Evolutionary conservation across 2,329 filamentous ascomycete species (phyloP).

Genomic region (Xylaria digitata): DNA sequence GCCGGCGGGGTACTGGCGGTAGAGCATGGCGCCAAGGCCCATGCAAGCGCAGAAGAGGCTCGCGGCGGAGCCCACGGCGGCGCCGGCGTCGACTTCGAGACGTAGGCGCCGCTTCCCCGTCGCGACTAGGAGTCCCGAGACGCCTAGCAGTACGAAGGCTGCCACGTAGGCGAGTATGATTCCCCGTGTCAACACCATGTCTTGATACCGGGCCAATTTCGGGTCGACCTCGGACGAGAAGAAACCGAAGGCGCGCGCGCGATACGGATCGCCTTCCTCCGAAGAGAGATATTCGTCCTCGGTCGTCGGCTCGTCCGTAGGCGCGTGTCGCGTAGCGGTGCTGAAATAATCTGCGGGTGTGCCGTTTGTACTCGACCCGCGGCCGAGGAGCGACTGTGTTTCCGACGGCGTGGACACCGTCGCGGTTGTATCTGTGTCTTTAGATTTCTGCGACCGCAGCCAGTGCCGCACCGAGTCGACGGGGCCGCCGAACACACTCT

Average conservation of each 20-base stretch:
- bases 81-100: slow-evolving; percentile 79
- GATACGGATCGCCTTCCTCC: slow-evolving; percentile 20
- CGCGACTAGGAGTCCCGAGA: slow-evolving; percentile 72
- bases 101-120: slow-evolving; percentile 75
- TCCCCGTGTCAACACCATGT: slow-evolving; percentile 65
- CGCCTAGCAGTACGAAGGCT: slow-evolving; percentile 71
- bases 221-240: slow-evolving; percentile 61
- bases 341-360: slow-evolving; percentile 47
- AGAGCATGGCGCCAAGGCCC: slow-evolving; percentile 69
- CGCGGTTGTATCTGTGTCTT: slow-evolving; percentile 3
- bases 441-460: slow-evolving; percentile 51
- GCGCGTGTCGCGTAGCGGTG: slow-evolving; percentile 30
- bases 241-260: neutral
- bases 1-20: slow-evolving; percentile 57
- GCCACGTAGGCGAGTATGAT: slow-evolving; percentile 67
- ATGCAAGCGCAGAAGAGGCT: slow-evolving; percentile 73
- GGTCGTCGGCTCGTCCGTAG: slow-evolving; percentile 45
- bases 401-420: slow-evolving; percentile 36
- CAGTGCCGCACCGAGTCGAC: slow-evolving; percentile 64
- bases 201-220: slow-evolving; percentile 61
- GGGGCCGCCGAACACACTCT: slow-evolving; percentile 62
- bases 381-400: slow-evolving; percentile 46
- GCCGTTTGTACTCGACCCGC: neutral
- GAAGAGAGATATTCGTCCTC: slow-evolving; percentile 54
- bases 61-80: slow-evolving; percentile 74